Percentiles rank a stretch among this genome's conserved stretches.
Conservation (phyloP, 202 grass and related monocot species). For the Cymbopogon flexuosus region DNA sequence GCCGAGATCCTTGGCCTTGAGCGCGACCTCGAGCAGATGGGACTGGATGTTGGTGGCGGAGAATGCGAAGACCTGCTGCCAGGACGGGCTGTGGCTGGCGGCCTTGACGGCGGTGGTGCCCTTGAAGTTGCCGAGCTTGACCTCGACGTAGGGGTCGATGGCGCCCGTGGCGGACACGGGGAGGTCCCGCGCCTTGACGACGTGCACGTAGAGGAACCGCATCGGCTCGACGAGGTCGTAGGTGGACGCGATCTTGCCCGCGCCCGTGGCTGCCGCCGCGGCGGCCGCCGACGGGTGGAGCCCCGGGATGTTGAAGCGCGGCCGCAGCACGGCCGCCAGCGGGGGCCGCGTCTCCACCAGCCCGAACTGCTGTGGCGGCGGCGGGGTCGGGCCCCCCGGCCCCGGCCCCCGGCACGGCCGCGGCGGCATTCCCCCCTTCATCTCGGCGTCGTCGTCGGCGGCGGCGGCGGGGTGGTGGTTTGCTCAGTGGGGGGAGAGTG, state of each 20-base stretch:
- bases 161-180: conserved; percentile 60
- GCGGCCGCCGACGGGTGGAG: conserved; percentile 41
- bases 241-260: conserved; percentile 78
- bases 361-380: conserved; percentile 66
- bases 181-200: conserved; percentile 86
- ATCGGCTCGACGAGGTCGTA: conserved; percentile 96
- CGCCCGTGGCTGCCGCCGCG: conserved; percentile 9
- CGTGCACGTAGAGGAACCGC: conserved; percentile 83
- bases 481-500: background rate
- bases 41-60: conserved; percentile 67
- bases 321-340: conserved; percentile 54
- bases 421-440: conserved; percentile 52
- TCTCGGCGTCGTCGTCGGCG: background rate
- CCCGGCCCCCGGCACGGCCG: conserved; percentile 41
- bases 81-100: conserved; percentile 50
- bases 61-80: conserved; percentile 94
- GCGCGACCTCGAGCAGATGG: conserved; percentile 59
- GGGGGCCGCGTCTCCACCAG: conserved; percentile 79
- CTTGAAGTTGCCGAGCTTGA: conserved; percentile 93
- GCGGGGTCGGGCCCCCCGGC: conserved; percentile 30
- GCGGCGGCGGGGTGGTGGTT: background rate
- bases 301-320: conserved; percentile 59
- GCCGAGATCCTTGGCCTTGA: conserved; percentile 70
- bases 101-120: conserved; percentile 46
- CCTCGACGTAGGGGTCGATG: conserved; percentile 85